Percentiles rank a stretch among this genome's conserved stretches.
Evolutionary conservation across 306 rosid species (phyloP).

Genomic region (Urtica urens): DNA sequence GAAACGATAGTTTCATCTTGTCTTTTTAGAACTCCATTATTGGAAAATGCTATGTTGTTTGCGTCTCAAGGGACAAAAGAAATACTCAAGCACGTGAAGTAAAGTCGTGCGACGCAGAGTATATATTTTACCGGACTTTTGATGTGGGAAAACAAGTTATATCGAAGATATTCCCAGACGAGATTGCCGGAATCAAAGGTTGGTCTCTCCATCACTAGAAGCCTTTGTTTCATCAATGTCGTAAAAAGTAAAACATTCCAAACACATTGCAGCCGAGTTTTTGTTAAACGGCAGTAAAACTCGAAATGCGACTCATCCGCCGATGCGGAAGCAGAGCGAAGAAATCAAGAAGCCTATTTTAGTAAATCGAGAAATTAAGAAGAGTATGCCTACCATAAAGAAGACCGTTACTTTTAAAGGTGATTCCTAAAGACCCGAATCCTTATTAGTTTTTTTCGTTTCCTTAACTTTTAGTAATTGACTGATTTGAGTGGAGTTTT

Average conservation of each 20-base stretch:
- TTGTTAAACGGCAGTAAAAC: constrained; percentile 31
- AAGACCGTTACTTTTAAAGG: constrained; percentile 7
- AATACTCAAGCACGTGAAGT: constrained; percentile 38
- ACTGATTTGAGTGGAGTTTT: not conserved
- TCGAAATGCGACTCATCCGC: constrained; percentile 7
- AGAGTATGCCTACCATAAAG: not conserved
- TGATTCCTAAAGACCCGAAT: constrained; percentile 4
- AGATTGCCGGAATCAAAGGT: constrained; percentile 38
- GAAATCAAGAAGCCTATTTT: no score
- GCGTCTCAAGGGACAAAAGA: constrained; percentile 45
- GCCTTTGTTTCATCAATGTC: not conserved
- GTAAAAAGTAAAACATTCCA: constrained; percentile 7
- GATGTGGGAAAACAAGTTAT: constrained; percentile 27
- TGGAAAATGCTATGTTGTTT: constrained; percentile 50
- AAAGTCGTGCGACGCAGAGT: constrained; percentile 33
- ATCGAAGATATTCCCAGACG: constrained; percentile 28
- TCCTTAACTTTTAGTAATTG: not conserved
- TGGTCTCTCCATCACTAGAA: constrained; percentile 11
- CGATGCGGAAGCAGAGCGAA: no score
- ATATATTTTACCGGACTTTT: constrained; percentile 33
- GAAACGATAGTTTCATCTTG: no score
- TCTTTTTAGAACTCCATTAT: constrained; percentile 43
- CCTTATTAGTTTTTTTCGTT: no score
- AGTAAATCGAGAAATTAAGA: no score
- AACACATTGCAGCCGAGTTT: constrained; percentile 35